phyloP scores from a whole-genome alignment of 164 flowering plant species.

The Nymphaea colorata region DNA sequence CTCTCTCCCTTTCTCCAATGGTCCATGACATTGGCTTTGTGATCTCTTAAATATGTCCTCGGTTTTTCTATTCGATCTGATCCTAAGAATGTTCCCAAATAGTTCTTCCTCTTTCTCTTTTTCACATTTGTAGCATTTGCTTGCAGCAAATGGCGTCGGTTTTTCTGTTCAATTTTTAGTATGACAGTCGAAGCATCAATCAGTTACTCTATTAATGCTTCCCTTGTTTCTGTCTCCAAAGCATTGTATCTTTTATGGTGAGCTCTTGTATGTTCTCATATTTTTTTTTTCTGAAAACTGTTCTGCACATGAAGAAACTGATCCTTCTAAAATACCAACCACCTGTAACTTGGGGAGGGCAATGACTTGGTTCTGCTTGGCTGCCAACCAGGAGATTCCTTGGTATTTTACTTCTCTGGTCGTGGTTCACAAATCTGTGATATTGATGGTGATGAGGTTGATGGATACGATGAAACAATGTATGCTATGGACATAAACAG shows the following conservation, averaged over 20 bases:
- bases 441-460: constrained; percentile 48
- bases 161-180: too few species aligned
- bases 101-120: too few species aligned
- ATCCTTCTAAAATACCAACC: constrained; percentile 45
- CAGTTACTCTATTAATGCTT: too few species aligned
- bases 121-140: too few species aligned
- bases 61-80: too few species aligned
- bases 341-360: constrained; percentile 55
- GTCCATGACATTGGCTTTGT: too few species aligned
- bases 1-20: background rate
- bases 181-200: too few species aligned
- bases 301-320: constrained; percentile 46
- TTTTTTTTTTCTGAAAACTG: background rate
- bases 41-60: too few species aligned
- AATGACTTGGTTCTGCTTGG: constrained; percentile 57
- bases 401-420: constrained; percentile 62
- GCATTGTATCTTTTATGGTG: too few species aligned
- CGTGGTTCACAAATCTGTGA: constrained; percentile 52
- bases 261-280: background rate
- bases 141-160: too few species aligned
- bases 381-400: constrained; percentile 58
- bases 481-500: constrained; percentile 53
- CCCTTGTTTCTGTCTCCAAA: too few species aligned
- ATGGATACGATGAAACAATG: constrained; percentile 69
- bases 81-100: too few species aligned